Conservation (phyloP, 768 basidiomycete species). For the Epithele typhae region DNA sequence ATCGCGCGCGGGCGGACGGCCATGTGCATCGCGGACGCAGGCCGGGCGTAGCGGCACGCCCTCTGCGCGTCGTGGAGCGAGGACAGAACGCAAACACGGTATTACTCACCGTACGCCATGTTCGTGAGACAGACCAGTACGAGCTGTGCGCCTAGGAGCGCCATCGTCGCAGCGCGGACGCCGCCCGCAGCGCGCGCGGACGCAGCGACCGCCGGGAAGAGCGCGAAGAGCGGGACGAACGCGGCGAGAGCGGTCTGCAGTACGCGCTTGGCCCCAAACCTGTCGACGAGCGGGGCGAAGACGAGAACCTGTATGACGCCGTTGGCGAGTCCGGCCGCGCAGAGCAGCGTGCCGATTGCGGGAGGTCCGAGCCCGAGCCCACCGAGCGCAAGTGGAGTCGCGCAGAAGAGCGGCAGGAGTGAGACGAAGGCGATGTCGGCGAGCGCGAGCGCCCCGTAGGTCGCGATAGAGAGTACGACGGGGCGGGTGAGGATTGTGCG, state of each 20-base stretch:
- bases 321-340: constrained; percentile 30
- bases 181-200: constrained; percentile 20
- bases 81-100: too few species aligned
- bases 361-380: constrained; percentile 34
- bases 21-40: too few species aligned
- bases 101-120: constrained; percentile 22
- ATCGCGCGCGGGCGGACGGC: too few species aligned
- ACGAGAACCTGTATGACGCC: constrained; percentile 36
- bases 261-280: constrained; percentile 32
- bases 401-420: constrained; percentile 35
- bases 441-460: constrained; percentile 29
- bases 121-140: constrained; percentile 21
- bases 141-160: constrained; percentile 22
- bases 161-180: constrained; percentile 20
- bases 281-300: constrained; percentile 32
- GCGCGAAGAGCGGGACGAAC: constrained; percentile 22
- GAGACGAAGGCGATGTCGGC: constrained; percentile 34
- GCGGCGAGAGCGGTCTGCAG: constrained; percentile 23
- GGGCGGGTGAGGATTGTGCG: constrained; percentile 28
- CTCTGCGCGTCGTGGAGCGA: too few species aligned
- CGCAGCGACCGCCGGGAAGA: constrained; percentile 27
- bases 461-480: constrained; percentile 30
- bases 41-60: too few species aligned
- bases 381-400: constrained; percentile 34
- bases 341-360: constrained; percentile 33